phyloP scores from a whole-genome alignment of 2,329 filamentous ascomycete species.

The Chaetothyriales sp. region DNA sequence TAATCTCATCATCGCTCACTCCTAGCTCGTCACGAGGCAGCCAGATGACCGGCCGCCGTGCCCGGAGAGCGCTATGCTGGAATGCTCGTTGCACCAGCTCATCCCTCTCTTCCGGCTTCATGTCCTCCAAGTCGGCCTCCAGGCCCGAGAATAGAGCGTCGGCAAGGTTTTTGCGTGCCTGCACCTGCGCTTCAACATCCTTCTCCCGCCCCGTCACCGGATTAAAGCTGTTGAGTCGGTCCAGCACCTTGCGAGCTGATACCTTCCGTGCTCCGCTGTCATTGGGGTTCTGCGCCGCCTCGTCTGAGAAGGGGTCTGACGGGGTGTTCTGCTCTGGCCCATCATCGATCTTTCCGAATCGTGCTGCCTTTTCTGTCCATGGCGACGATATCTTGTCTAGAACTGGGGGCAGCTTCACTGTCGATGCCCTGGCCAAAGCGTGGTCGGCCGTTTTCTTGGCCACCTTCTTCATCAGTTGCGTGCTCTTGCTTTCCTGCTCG shows the following conservation, averaged over 20 bases:
- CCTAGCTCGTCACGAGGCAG: conserved; percentile 82
- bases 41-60: conserved; percentile 78
- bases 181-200: conserved; percentile 56
- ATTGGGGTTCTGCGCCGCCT: conserved; percentile 18
- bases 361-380: conserved; percentile 32
- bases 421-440: conserved; percentile 1
- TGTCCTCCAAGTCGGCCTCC: conserved; percentile 84
- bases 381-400: conserved; percentile 5
- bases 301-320: conserved; percentile 25
- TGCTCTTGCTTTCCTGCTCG: conserved; percentile 12
- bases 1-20: conserved; percentile 80
- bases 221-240: conserved; percentile 17
- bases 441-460: conserved; percentile 12
- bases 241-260: conserved; percentile 11
- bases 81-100: conserved; percentile 75
- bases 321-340: conserved; percentile 12
- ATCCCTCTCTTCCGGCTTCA: conserved; percentile 80
- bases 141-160: conserved; percentile 74
- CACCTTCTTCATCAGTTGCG: conserved; percentile 10
- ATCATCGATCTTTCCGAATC: conserved; percentile 24
- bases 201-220: conserved; percentile 31
- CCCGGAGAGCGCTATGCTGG: conserved; percentile 73
- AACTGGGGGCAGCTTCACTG: conserved; percentile 7
- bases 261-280: conserved; percentile 2
- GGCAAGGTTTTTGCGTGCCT: conserved; percentile 44